Evolutionary conservation across 2,329 filamentous ascomycete species (phyloP), one percentile per base, ranked within the genome.

Genomic region (Beauveria scarabaeidicola): DNA sequence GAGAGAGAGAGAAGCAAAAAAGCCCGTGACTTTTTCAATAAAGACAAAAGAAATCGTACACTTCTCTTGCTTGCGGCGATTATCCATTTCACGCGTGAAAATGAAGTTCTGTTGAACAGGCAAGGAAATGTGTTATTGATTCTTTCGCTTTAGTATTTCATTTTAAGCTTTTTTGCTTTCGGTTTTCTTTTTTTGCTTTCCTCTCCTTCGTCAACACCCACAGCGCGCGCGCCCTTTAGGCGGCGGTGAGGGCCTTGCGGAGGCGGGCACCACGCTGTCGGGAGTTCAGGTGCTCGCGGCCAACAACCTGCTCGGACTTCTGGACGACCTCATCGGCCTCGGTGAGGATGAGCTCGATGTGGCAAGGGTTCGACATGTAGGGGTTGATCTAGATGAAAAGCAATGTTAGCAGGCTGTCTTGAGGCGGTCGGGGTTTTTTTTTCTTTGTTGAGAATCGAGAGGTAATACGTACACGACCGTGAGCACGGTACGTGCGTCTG

Each of bases 341-440:
- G 75, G 93, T 96, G 72, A 99, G 87, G 86, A 99, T 99, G 73
- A 99, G 84, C 85, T 99, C 95, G 79, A 99, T 96, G 88, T 99
- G 94, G 90, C 93, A 99, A 70, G 94, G 94, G 88, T 96, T 96
- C 70, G 92, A 97, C 95, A 99, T 97, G 87, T 97, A 99, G 66
- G 94, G 94, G 88, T 99, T 99, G 84, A 99, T 99, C 92, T 97
- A 63, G 46, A 58, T 23, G 10, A 29, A 29, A 15, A 21, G 3
- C 41, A 13, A 27, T 19, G 52, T 56, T 15, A 48, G 29, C 17
- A 1, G 21, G 9, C 6, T 23, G 8, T 19, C 8, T 29, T 10
- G 5, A 11, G 32, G 13, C 6, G 9, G 6, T 32, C 27, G 25
- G 13, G 8, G 7, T 7, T 1, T 7, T n/a, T 5, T 41, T 17